Conservation (phyloP, 306 rosid genomes). For the Geum urbanum region DNA sequence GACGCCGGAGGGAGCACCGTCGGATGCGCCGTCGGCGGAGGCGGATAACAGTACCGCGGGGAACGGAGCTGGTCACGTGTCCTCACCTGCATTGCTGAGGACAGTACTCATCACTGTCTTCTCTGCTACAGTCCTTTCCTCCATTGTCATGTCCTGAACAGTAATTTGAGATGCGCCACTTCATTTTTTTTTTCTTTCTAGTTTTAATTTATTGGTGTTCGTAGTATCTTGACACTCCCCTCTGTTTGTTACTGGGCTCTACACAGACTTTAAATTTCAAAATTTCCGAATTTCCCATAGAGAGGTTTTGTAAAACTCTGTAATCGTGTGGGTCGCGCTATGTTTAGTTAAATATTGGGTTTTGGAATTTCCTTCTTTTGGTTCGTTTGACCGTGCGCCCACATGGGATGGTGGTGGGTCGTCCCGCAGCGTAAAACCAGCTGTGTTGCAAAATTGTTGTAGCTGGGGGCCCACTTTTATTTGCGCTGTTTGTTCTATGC, state of each 20-base stretch:
- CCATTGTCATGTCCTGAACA: constrained; percentile 43
- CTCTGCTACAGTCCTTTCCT: constrained; percentile 36
- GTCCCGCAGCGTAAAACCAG: neutral
- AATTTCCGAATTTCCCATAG: constrained; percentile 25
- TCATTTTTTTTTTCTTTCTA: neutral
- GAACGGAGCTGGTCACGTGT: constrained; percentile 38
- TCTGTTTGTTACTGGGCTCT: constrained; percentile 27
- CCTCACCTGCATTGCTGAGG: constrained; percentile 32
- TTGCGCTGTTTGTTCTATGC: neutral
- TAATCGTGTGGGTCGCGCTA: constrained; percentile 3
- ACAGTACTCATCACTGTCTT: constrained; percentile 27
- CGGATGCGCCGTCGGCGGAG: constrained; percentile 45
- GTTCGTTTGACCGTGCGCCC: constrained; percentile 2
- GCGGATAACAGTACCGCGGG: constrained; percentile 43
- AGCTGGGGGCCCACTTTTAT: constrained; percentile 18
- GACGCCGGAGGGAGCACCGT: constrained; percentile 47
- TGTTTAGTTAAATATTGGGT: neutral
- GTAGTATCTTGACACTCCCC: constrained; percentile 13
- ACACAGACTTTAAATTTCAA: constrained; percentile 14
- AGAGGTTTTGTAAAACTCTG: neutral
- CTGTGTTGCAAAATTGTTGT: neutral
- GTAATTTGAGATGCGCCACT: constrained; percentile 32
- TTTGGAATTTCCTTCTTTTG: neutral
- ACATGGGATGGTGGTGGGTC: constrained; percentile 27
- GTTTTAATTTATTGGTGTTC: neutral